phyloP scores from a whole-genome alignment of 1,284 basidiomycete genomes.

The Cryptococcus amylolentus region DNA sequence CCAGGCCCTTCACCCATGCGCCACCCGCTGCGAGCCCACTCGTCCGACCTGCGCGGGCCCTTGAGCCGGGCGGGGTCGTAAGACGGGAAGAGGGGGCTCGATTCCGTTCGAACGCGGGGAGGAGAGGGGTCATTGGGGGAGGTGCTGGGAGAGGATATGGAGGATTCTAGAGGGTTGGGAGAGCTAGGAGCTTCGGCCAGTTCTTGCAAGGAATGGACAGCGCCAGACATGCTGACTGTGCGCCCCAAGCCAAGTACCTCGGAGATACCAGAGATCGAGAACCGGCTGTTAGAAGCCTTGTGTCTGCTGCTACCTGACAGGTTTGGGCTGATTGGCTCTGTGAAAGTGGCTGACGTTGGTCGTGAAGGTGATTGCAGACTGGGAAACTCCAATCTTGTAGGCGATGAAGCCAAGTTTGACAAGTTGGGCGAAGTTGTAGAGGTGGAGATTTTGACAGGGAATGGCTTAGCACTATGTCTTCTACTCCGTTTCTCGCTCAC shows the following conservation, averaged over 20 bases:
- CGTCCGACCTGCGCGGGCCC: slow-evolving; percentile 28
- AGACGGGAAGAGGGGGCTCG: slow-evolving; percentile 9
- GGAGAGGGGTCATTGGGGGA: slow-evolving; percentile 7
- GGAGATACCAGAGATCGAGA: slow-evolving; percentile 33
- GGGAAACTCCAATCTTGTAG: slow-evolving; percentile 33
- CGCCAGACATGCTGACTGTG: slow-evolving; percentile 26
- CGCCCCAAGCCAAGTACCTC: slow-evolving; percentile 36
- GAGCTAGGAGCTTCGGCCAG: slow-evolving; percentile 26
- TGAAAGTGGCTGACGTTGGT: slow-evolving; percentile 36
- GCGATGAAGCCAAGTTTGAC: slow-evolving; percentile 10
- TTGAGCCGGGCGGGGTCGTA: slow-evolving; percentile 2
- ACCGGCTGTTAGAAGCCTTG: slow-evolving; percentile 27
- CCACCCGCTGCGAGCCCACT: slow-evolving; percentile 39
- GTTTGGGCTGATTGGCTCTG: slow-evolving; percentile 28
- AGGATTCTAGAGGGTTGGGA: neutral
- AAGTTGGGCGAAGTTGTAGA: neutral
- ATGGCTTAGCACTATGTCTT: slow-evolving; percentile 1
- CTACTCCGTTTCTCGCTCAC: neutral
- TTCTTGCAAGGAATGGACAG: slow-evolving; percentile 29
- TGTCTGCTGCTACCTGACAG: slow-evolving; percentile 21
- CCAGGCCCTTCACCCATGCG: slow-evolving; percentile 40
- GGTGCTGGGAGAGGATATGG: neutral
- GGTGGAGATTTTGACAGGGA: slow-evolving; percentile 7
- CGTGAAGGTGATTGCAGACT: slow-evolving; percentile 30
- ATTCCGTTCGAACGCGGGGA: slow-evolving; percentile 20